Percentiles rank a stretch among this genome's conserved stretches.
phyloP scores from a whole-genome alignment of 352 stramenopile species.

The Phytophthora idaei region DNA sequence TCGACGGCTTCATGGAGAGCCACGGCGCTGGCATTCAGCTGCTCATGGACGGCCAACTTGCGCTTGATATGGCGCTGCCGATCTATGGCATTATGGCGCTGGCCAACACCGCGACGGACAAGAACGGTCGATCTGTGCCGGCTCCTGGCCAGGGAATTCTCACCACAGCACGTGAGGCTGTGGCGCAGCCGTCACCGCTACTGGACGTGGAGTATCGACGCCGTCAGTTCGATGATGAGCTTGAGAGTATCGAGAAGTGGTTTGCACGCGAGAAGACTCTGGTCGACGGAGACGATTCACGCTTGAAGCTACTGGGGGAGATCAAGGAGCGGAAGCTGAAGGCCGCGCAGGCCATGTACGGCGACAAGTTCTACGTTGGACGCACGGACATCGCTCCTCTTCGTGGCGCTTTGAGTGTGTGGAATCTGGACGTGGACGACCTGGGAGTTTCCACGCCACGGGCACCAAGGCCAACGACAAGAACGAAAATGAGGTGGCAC shows the following conservation, averaged over 20 bases:
- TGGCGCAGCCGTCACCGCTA: constrained; percentile 50
- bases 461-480: constrained; percentile 87
- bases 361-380: constrained; percentile 65
- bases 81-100: constrained; percentile 88
- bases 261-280: constrained; percentile 62
- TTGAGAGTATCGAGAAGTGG: constrained; percentile 77
- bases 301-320: constrained; percentile 57
- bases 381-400: constrained; percentile 75
- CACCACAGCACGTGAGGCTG: constrained; percentile 75
- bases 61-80: constrained; percentile 85
- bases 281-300: constrained; percentile 40
- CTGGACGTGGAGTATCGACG: constrained; percentile 78
- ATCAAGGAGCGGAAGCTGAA: constrained; percentile 77
- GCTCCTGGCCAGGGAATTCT: constrained; percentile 87
- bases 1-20: constrained; percentile 90
- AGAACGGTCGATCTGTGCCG: constrained; percentile 85
- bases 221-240: constrained; percentile 75
- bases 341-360: constrained; percentile 69
- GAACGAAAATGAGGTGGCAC: constrained; percentile 88
- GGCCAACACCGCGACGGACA: constrained; percentile 88
- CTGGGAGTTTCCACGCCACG: constrained; percentile 89
- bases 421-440: constrained; percentile 83
- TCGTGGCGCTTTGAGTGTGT: constrained; percentile 75
- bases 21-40: constrained; percentile 89
- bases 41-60: constrained; percentile 88